Evolutionary conservation across 1,284 basidiomycete genomes (phyloP).

Genomic region (Microbotryum scabiosae): DNA sequence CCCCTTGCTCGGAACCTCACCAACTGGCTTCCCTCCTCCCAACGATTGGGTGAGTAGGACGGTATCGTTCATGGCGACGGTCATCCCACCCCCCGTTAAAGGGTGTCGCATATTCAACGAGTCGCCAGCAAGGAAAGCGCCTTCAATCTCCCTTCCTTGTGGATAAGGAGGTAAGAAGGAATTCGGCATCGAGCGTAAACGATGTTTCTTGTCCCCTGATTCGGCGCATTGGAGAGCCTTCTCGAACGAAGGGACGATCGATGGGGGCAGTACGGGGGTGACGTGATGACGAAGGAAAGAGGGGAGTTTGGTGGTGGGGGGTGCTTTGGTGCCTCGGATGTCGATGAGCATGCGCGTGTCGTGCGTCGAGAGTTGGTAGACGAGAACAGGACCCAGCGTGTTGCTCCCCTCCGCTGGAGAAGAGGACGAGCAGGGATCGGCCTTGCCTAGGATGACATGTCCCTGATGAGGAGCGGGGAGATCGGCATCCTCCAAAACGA

Average conservation of each 20-base stretch:
- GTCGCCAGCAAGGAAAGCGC: slow-evolving; percentile 83
- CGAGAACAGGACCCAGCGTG: slow-evolving; percentile 66
- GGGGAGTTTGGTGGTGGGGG: slow-evolving; percentile 59
- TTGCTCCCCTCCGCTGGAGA: background rate
- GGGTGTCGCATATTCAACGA: slow-evolving; percentile 99
- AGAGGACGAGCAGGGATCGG: slow-evolving; percentile 11
- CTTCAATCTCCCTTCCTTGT: slow-evolving; percentile 59
- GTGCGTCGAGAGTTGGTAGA: slow-evolving; percentile 69
- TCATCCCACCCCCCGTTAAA: slow-evolving; percentile 94
- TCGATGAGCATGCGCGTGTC: slow-evolving; percentile 91
- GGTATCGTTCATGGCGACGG: slow-evolving; percentile 78
- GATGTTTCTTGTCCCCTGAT: slow-evolving; percentile 48
- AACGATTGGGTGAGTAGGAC: slow-evolving; percentile 62
- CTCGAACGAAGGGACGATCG: slow-evolving; percentile 51
- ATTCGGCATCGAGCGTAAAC: slow-evolving; percentile 89
- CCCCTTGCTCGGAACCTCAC: slow-evolving; percentile 6
- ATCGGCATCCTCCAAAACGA: slow-evolving; percentile 62
- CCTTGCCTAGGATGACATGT: slow-evolving; percentile 64
- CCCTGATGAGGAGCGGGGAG: slow-evolving; percentile 78
- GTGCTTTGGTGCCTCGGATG: slow-evolving; percentile 68
- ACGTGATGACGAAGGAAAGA: slow-evolving; percentile 61
- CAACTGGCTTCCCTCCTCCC: slow-evolving; percentile 30
- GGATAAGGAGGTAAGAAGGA: slow-evolving; percentile 78
- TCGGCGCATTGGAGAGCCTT: slow-evolving; percentile 21
- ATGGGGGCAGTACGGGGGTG: slow-evolving; percentile 66